Base-by-base conservation (phyloP, 2,329 filamentous ascomycete species). In the Bipolaris zeicola region DNA sequence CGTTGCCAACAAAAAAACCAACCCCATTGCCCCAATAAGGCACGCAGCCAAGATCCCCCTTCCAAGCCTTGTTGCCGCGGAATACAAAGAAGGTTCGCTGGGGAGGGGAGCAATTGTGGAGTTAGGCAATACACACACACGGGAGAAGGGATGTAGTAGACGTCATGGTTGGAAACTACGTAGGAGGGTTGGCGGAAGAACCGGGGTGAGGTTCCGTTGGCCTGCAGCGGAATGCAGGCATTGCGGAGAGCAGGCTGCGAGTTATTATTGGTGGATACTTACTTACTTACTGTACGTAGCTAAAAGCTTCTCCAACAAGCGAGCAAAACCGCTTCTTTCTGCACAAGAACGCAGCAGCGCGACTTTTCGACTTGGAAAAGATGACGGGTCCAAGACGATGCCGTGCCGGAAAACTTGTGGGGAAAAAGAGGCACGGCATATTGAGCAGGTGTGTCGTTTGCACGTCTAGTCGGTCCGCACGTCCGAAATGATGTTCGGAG, bases 241-340 rank as follows among this genome's bases (percentile, higher is more conserved):
- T 48, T 46, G 52, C 13, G 22, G 24, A 6, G 13, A 26, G 24
- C 22, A n/a, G 8, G 43, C 3, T 13, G 13, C 16, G 4, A 11
- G 16, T 62, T 55, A 71, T 62, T 55, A 71, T 71, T 71, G 70
- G 71, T 70, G 68, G 71, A 70, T 33, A 48, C 28, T 13, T 4
- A 20, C 28, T 13, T 4, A 20, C 3, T 20, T 20, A 20, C 24
- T 24, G 7, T 28, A 28, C 24, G 28, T 11, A 31, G 28, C 28
- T 24, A 33, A 39, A 51, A 22, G 53, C 46, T 67, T 68, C 62
- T 63, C 47, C 56, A 31, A 31, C 3, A 31, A 68, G 67, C 22
- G 4, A 5, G 22, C 22, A 24, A 24, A 20, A 20, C 3, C 20
- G 22, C 22, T 10, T 59, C 47, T 58, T 55, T 58, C 20, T 37